Percentiles rank a stretch among this genome's conserved stretches.
Evolutionary conservation across 352 stramenopile species (phyloP).

Genomic region (Phytophthora meadii): DNA sequence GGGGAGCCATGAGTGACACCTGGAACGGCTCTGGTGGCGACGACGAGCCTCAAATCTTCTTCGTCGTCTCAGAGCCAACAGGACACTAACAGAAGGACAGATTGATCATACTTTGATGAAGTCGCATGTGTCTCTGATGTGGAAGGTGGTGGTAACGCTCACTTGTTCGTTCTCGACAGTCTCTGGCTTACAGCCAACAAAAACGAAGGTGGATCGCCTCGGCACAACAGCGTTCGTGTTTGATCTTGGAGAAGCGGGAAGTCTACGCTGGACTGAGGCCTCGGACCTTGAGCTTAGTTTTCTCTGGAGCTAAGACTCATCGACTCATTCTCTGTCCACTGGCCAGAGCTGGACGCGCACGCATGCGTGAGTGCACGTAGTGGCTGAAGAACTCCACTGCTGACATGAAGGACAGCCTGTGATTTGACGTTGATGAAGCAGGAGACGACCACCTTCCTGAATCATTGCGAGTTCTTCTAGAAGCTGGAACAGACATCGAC

Average conservation of each 20-base stretch:
- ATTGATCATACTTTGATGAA: constrained; percentile 25
- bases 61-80: constrained; percentile 20
- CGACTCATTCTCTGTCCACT: constrained; percentile 24
- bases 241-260: constrained; percentile 4
- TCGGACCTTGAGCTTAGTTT: neutral
- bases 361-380: constrained; percentile 6
- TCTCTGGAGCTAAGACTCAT: constrained; percentile 12
- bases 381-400: neutral
- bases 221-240: constrained; percentile 12
- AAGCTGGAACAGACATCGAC: constrained; percentile 7
- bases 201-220: constrained; percentile 6
- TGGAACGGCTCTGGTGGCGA: constrained; percentile 25
- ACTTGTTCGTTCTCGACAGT: constrained; percentile 9
- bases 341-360: constrained; percentile 24
- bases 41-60: constrained; percentile 24
- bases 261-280: constrained; percentile 7
- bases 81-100: constrained; percentile 33
- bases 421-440: constrained; percentile 16
- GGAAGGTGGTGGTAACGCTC: constrained; percentile 9
- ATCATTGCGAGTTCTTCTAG: neutral
- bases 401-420: neutral
- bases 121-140: neutral
- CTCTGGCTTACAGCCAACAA: constrained; percentile 2
- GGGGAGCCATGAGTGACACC: constrained; percentile 22
- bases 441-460: neutral